Evolutionary conservation across 1,284 basidiomycete genomes (phyloP).

Genomic region (Pseudozyma sp.): DNA sequence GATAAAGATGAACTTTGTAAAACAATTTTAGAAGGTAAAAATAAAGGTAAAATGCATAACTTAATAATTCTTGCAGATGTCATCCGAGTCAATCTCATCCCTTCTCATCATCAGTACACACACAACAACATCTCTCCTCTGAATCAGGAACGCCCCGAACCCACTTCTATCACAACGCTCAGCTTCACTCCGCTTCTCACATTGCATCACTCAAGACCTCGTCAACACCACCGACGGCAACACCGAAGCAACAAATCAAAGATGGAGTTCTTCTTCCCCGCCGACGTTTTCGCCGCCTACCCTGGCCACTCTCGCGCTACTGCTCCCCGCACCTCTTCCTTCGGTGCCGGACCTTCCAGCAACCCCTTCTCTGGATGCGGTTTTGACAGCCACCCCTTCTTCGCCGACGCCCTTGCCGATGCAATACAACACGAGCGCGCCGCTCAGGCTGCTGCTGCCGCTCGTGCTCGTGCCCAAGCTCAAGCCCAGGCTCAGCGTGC

Average conservation of each 20-base stretch:
- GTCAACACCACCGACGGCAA: background rate
- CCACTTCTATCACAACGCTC: background rate
- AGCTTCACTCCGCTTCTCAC: background rate
- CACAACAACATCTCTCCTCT: conserved; percentile 5
- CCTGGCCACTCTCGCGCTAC: conserved; percentile 27
- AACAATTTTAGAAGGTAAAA: too few species aligned
- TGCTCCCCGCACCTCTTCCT: conserved; percentile 13
- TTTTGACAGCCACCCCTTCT: conserved; percentile 44
- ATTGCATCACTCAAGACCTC: conserved; percentile 2
- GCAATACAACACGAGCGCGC: conserved; percentile 46
- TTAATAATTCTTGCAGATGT: too few species aligned
- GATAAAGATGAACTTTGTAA: too few species aligned
- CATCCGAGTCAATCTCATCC: background rate
- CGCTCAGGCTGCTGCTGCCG: conserved; percentile 14
- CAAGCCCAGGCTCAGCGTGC: conserved; percentile 34
- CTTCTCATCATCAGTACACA: conserved; percentile 14
- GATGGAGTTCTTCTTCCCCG: conserved; percentile 58
- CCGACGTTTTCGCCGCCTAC: conserved; percentile 48
- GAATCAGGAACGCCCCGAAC: conserved; percentile 16
- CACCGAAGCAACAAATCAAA: background rate
- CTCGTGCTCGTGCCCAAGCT: conserved; percentile 10
- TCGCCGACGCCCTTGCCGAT: conserved; percentile 30
- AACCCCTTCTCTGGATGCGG: conserved; percentile 35
- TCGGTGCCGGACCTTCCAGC: conserved; percentile 27
- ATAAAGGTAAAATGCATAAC: too few species aligned